These are phyloP conservation scores for Diaporthe vexans DNA, from an alignment of 2,329 filamentous ascomycete genomes.

Conservation along the genomic window DNA sequence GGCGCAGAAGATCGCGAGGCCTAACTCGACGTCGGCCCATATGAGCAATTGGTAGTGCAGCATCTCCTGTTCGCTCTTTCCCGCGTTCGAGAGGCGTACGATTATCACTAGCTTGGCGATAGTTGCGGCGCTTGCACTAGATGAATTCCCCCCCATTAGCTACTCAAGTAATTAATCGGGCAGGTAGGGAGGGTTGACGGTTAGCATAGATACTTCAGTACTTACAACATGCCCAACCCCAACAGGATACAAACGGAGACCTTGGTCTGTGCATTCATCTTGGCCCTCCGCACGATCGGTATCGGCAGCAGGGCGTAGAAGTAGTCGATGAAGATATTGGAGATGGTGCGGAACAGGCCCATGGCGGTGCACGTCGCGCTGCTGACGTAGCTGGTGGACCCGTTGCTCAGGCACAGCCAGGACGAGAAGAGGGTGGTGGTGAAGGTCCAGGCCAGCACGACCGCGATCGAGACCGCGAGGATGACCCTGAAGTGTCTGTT, in stretches of 20 bases:
- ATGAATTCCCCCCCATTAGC: too few species aligned
- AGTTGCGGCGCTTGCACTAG: conserved; percentile 51
- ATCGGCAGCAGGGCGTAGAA: conserved; percentile 51
- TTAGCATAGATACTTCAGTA: not conserved
- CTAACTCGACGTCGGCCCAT: conserved; percentile 49
- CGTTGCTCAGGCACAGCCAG: conserved; percentile 48
- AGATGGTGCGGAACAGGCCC: conserved; percentile 51
- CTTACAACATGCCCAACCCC: conserved; percentile 52
- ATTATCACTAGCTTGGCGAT: conserved; percentile 52
- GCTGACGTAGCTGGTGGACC: conserved; percentile 49
- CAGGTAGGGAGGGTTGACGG: too few species aligned
- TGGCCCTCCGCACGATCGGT: conserved; percentile 48
- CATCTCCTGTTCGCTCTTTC: conserved; percentile 42
- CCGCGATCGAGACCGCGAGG: conserved; percentile 44
- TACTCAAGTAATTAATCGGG: too few species aligned
- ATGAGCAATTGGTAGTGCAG: conserved; percentile 50
- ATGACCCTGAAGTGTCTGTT: conserved; percentile 45
- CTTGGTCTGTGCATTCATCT: conserved; percentile 48
- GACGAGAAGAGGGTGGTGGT: conserved; percentile 48
- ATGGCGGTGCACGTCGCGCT: conserved; percentile 47
- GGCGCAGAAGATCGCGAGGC: conserved; percentile 46
- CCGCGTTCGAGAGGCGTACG: conserved; percentile 45
- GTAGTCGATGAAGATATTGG: conserved; percentile 53
- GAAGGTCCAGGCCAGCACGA: conserved; percentile 35
- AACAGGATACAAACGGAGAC: conserved; percentile 48